Base-by-base conservation (phyloP, 306 rosid genomes). In the Datisca glomerata region DNA sequence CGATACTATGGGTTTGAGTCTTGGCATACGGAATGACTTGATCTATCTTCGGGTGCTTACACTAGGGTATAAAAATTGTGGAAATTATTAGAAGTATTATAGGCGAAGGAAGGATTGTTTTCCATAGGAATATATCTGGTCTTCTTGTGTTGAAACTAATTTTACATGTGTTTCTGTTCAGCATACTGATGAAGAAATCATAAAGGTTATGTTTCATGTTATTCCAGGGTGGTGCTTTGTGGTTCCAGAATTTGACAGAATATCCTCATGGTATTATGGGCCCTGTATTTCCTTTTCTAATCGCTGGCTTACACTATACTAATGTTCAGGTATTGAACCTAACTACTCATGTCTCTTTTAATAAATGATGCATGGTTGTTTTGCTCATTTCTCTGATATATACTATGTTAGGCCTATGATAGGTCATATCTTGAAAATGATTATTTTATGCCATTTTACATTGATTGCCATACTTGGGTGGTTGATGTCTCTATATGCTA, bases 191-290 rank as follows among this genome's bases (percentile, higher is more conserved):
- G n/a, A n/a, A n/a, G n/a, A n/a, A n/a, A n/a, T n/a, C 53, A 35
- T 56, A 32, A 49, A 34, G 35, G 56, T 45, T 61, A 12, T 34
- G 43, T 14, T 51, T 10, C 37, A 21, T 11, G 49, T 21, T 52
- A 49, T 67, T 45, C 49, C 86, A 89, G 97, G 97, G 97, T 47
- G 97, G 95, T 53, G 66, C 79, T 65, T 54, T 83, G 24, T 89
- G 97, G 97, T 89, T 89, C 71, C 82, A 70, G 53, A 72, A 89
- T 70, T 75, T 89, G 66, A 65, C 93, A 40, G 83, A 74, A 48
- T 55, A 61, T 27, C 62, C 97, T 43, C 83, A 72, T 8, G 93
- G 94, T 39, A 66, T 71, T 56, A 62, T 61, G 14, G 94, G 97
- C 43, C 54, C 75, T 69, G 59, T 77, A 67, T 76, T 83, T 65